phyloP scores from a whole-genome alignment of 129 eudicot genomes.

The Flaveria bidentis region DNA sequence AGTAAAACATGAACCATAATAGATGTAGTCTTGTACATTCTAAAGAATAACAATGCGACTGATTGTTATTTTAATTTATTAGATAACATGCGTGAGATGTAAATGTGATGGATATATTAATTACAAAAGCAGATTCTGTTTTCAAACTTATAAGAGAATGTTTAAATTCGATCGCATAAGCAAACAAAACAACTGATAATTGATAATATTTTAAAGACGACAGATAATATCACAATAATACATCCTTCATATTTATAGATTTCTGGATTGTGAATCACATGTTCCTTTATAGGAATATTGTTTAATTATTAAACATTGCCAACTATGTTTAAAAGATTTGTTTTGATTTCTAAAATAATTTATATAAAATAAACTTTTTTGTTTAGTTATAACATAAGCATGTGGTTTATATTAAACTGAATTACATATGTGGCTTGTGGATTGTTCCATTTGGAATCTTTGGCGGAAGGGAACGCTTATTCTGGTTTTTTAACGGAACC shows the following conservation, averaged over 20 bases:
- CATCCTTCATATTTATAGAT: not conserved
- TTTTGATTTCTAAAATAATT: not conserved
- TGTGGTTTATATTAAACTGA: not conserved
- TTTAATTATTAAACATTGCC: not conserved
- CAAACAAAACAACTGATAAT: not conserved
- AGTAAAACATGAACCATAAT: too few relatives aligned
- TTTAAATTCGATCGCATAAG: not conserved
- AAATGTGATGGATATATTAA: not conserved
- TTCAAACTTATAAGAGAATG: not conserved
- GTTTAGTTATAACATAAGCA: not conserved
- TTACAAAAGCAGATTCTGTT: not conserved
- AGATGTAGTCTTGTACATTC: too few relatives aligned
- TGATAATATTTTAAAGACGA: not conserved
- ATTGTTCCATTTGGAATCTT: not conserved
- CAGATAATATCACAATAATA: not conserved
- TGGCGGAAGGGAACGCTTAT: not conserved
- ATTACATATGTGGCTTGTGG: not conserved
- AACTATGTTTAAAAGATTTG: not conserved
- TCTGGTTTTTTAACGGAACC: not conserved
- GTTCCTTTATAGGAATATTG: not conserved
- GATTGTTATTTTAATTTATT: too few relatives aligned
- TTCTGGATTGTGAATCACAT: constrained; percentile 1
- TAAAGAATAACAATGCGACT: too few relatives aligned
- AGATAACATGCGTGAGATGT: not conserved
- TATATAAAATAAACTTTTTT: too few relatives aligned